Evolutionary conservation across 148 eudicot species (phyloP), one percentile per base, ranked within the genome.

Genomic region (Limonium bicolor): DNA sequence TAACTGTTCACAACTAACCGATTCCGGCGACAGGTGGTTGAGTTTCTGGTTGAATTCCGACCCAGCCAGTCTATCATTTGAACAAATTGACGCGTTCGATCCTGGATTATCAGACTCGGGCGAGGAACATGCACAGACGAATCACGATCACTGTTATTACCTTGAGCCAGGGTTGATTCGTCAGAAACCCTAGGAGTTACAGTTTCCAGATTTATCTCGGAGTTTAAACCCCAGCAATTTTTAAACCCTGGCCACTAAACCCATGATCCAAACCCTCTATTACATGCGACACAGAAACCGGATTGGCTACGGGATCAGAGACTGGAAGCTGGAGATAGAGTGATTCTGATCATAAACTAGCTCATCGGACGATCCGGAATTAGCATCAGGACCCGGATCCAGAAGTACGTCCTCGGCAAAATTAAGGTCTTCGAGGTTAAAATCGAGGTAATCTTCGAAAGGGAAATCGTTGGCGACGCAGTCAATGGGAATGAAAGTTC

Each of bases 341-440:
- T 14, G 14, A n/a, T 12, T 39, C 34, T 18, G 53, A 13, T 34
- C 49, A n/a, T 30, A 27, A 4, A 1, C 21, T 4, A 9, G 26
- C 4, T 6, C 37, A n/a, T 28, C 53, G 6, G 54, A 11, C 13
- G 32, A 43, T 5, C 27, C 53, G n/a, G 54, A 62, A 13, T 6
- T 20, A 27, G 59, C 38, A 4, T 20, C 41, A 10, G 57, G 3
- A 23, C 22, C 18, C 27, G 55, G 54, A 10, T 58, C 64, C 1
- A 46, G 10, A 2, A 72, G 64, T 33, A 74, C 50, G n/a, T 71
- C 61, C 2, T 74, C 86, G 23, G 67, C 61, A 37, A 80, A 68
- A 13, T 47, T 19, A 42, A 77, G 25, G 43, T 74, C 82, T 44
- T 77, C 92, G 48, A 68, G 56, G 20, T 54, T 55, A 59, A 80